These are phyloP conservation scores for Hortiboletus flavorubellus DNA, from an alignment of 768 basidiomycete genomes.

Conservation along the genomic window DNA sequence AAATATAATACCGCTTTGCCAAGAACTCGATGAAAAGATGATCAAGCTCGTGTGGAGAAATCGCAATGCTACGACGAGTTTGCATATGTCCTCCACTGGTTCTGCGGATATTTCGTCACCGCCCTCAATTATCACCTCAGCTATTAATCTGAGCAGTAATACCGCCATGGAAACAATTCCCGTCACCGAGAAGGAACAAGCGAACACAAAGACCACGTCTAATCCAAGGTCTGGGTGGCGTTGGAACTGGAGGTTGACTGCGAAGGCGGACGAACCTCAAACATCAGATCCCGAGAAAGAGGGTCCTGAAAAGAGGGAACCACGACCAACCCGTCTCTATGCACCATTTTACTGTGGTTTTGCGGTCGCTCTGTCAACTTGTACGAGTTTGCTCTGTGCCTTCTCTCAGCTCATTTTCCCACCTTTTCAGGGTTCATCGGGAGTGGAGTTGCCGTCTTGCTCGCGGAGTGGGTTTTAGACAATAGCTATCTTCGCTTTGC, in stretches of 20 bases:
- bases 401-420: slow-evolving; percentile 1
- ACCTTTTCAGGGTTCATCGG: slow-evolving; percentile 61
- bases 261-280: slow-evolving; percentile 20
- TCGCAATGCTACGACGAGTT: slow-evolving; percentile 28
- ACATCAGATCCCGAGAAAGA: slow-evolving; percentile 50
- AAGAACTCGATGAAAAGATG: slow-evolving; percentile 72
- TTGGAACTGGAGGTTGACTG: slow-evolving; percentile 46
- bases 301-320: slow-evolving; percentile 19
- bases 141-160: slow-evolving; percentile 52
- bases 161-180: slow-evolving; percentile 16
- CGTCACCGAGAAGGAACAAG: slow-evolving; percentile 18
- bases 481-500: slow-evolving; percentile 57
- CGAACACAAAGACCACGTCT: not conserved
- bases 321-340: slow-evolving; percentile 57
- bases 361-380: slow-evolving; percentile 57
- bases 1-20: slow-evolving; percentile 64
- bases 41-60: slow-evolving; percentile 77
- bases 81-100: slow-evolving; percentile 23
- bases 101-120: slow-evolving; percentile 36
- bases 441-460: slow-evolving; percentile 52
- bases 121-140: slow-evolving; percentile 48
- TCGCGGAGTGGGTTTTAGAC: slow-evolving; percentile 73
- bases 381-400: slow-evolving; percentile 39
- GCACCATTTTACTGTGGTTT: slow-evolving; percentile 73
- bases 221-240: slow-evolving; percentile 18